Evolutionary conservation across 768 basidiomycete genomes (phyloP).

Genomic region (Postia placenta): DNA sequence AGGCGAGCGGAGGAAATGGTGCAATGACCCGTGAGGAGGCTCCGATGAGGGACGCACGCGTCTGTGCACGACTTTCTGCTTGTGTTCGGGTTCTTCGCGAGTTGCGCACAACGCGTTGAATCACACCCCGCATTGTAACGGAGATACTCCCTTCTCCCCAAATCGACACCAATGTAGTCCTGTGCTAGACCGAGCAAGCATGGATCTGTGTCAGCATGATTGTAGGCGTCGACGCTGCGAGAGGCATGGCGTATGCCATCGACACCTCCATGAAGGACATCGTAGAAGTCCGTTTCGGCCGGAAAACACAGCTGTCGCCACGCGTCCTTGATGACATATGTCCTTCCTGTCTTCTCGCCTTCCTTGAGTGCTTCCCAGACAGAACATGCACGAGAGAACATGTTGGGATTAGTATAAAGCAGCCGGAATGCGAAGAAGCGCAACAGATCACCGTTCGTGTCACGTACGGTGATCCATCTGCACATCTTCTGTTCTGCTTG

Average conservation of each 20-base stretch:
- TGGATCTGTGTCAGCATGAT: background rate
- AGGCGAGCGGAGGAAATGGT: background rate
- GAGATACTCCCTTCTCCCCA: background rate
- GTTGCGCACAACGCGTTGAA: background rate
- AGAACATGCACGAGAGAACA: conserved; percentile 12
- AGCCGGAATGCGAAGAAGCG: background rate
- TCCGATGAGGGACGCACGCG: background rate
- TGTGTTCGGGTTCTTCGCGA: background rate
- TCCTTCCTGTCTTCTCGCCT: background rate
- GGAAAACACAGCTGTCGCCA: conserved; percentile 7
- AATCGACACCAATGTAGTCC: background rate
- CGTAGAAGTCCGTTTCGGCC: conserved; percentile 7
- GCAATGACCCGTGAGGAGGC: background rate
- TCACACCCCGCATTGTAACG: background rate
- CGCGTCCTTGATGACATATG: conserved; percentile 9
- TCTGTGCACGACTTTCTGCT: background rate
- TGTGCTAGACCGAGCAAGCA: background rate
- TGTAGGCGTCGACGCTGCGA: background rate
- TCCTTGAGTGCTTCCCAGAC: conserved; percentile 10
- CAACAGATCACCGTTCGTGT: background rate
- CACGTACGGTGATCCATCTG: background rate
- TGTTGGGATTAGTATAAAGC: conserved; percentile 1
- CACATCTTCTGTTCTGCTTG: background rate
- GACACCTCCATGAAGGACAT: background rate
- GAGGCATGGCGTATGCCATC: background rate